These are phyloP conservation scores for Macrocybe sp. DNA, from an alignment of 1,284 basidiomycete genomes.

Conservation along the genomic window DNA sequence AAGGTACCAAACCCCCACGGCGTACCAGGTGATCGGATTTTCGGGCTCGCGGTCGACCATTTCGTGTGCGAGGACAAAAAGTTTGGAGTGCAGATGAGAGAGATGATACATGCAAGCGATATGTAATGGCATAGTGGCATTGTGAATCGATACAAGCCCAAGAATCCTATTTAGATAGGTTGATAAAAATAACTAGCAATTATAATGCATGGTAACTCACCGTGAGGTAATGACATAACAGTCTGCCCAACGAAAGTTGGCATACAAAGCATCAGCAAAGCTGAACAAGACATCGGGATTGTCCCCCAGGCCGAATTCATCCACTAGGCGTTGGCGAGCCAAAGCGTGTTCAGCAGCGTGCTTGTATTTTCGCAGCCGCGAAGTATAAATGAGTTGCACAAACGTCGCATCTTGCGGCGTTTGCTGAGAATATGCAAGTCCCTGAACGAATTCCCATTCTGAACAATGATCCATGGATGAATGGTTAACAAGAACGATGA, in stretches of 20 bases:
- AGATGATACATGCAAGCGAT: slow-evolving; percentile 98
- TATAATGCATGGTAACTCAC: slow-evolving; percentile 32
- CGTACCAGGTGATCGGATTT: slow-evolving; percentile 94
- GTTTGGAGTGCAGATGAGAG: slow-evolving; percentile 81
- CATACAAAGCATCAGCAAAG: slow-evolving; percentile 88
- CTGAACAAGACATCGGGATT: slow-evolving; percentile 93
- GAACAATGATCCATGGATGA: slow-evolving; percentile 3
- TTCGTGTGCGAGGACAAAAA: slow-evolving; percentile 95
- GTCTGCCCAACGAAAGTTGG: slow-evolving; percentile 89
- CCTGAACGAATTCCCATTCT: slow-evolving; percentile 97
- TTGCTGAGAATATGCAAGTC: slow-evolving; percentile 80
- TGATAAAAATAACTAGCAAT: background rate
- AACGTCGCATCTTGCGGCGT: slow-evolving; percentile 85
- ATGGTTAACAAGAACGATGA: background rate
- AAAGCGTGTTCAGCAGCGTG: slow-evolving; percentile 79
- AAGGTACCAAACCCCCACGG: slow-evolving; percentile 97
- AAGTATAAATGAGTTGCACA: slow-evolving; percentile 87
- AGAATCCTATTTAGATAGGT: slow-evolving; percentile 58
- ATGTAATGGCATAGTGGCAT: slow-evolving; percentile 86
- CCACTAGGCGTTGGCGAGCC: slow-evolving; percentile 68
- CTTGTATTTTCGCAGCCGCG: slow-evolving; percentile 86
- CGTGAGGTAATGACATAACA: slow-evolving; percentile 86
- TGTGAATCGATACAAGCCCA: slow-evolving; percentile 75
- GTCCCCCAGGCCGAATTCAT: slow-evolving; percentile 77
- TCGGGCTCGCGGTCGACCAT: slow-evolving; percentile 93